phyloP scores from a whole-genome alignment of 176 grass and related monocot species.

The Aegilops speltoides region DNA sequence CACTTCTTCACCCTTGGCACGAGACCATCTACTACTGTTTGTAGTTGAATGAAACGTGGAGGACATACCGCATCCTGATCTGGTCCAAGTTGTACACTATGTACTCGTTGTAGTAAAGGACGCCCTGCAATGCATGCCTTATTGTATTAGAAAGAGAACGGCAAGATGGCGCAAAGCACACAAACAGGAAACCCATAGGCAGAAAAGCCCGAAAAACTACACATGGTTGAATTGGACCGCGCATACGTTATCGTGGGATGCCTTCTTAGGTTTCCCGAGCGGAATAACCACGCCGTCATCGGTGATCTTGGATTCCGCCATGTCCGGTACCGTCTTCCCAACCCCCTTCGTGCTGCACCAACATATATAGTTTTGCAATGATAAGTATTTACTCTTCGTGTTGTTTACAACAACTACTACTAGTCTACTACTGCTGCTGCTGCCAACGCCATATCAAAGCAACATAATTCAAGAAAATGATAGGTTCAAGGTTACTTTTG shows the following conservation, averaged over 20 bases:
- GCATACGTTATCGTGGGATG: conserved; percentile 36
- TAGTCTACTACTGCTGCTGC: too few relatives aligned
- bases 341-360: conserved; percentile 78
- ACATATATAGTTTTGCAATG: not conserved
- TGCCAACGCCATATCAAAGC: not conserved
- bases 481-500: not conserved
- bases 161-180: not conserved
- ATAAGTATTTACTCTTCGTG: not conserved
- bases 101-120: conserved; percentile 85
- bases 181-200: not conserved
- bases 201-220: not conserved
- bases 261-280: conserved; percentile 61
- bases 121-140: conserved; percentile 48
- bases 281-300: conserved; percentile 65
- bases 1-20: not conserved
- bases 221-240: not conserved
- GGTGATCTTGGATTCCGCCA: conserved; percentile 40
- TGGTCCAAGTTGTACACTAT: conserved; percentile 88
- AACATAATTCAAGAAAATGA: not conserved
- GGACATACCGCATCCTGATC: conserved; percentile 79
- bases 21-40: conserved; percentile 7
- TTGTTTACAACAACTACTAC: not conserved
- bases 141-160: not conserved
- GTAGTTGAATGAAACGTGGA: conserved; percentile 77
- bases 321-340: conserved; percentile 50